Base-by-base conservation (phyloP, 2,329 filamentous ascomycete genomes). In the Dactylonectria estremocensis region DNA sequence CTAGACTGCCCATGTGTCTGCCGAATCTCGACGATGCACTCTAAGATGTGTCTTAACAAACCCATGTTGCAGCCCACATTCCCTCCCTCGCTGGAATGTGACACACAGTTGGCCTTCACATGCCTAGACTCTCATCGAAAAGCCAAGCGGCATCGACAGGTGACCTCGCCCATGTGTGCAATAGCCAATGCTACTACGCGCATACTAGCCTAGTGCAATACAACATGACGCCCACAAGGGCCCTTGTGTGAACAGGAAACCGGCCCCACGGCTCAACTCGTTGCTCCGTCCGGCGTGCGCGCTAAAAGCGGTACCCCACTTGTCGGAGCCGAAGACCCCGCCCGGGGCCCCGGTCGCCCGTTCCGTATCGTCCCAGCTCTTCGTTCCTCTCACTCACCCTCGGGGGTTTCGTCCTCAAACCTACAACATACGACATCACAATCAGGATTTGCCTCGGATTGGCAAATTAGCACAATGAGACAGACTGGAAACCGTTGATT, bases 241-340 rank as follows among this genome's bases (percentile, higher is more conserved):
- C 24, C 49, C 16, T 13, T 16, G 48, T 28, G 40, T n/a, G 11
- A 11, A 11, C 35, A 48, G 37, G 16, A 16, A n/a, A 55, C 33
- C 54, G 62, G 62, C 33, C n/a, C 48, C 16, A 45, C 63, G 63
- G 63, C 18, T 22, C 16, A 56, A 66, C 57, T 40, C 33, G 14
- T 16, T 18, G 16, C 43, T 58, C 61, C 61, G 61, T 45, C 53
- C 54, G 37, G 53, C 18, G 50, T 11, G 13, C 4, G 46, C n/a
- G 28, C 49, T 46, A 37, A 7, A 28, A 14, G 3, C 3, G 4
- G n/a, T 49, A 28, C 56, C 13, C 56, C 46, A 22, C 48, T 43
- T 18, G 10, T 55, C 63, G 56, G 63, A 56, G 50, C 48, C 56
- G 62, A 46, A 48, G 48, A 9, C 33, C 11, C 55, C 46, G 46